These are phyloP conservation scores for Tulasnella sp. DNA, from an alignment of 768 basidiomycete species.

Conservation along the genomic window DNA sequence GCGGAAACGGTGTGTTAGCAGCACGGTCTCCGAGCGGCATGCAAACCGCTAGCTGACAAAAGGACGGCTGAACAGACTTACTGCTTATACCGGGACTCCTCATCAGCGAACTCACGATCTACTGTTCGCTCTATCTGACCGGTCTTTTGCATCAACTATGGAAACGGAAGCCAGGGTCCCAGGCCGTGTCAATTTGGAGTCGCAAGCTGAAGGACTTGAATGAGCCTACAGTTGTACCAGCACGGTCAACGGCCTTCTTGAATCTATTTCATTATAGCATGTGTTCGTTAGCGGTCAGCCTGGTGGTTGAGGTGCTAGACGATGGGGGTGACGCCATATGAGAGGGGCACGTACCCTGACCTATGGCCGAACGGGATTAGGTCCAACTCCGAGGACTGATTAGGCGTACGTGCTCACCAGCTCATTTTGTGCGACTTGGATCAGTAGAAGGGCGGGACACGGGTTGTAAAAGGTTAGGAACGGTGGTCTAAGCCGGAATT, in stretches of 20 bases:
- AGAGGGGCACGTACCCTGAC: neutral
- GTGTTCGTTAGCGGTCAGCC: neutral
- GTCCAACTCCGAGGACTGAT: neutral
- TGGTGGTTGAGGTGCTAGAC: neutral
- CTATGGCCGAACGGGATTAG: neutral
- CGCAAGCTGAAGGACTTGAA: neutral
- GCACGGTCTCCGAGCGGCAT: neutral
- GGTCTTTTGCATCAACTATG: slow-evolving; percentile 90
- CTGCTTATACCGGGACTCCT: slow-evolving; percentile 87
- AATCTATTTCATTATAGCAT: slow-evolving; percentile 53
- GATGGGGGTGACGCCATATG: neutral
- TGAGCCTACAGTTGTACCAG: slow-evolving; percentile 76
- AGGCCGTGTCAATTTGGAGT: neutral
- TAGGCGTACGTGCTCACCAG: neutral
- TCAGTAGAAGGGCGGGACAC: neutral
- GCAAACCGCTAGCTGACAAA: neutral
- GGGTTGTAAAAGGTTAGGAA: neutral
- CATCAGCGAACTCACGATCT: slow-evolving; percentile 88
- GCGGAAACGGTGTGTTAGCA: neutral
- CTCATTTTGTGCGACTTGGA: neutral
- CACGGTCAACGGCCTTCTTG: slow-evolving; percentile 90
- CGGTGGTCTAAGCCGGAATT: neutral
- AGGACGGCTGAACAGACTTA: slow-evolving; percentile 44
- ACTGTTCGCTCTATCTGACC: slow-evolving; percentile 96
- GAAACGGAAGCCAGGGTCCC: neutral